Evolutionary conservation across 1,139 yeast species (phyloP).

Genomic region (Geotrichum siamense): DNA sequence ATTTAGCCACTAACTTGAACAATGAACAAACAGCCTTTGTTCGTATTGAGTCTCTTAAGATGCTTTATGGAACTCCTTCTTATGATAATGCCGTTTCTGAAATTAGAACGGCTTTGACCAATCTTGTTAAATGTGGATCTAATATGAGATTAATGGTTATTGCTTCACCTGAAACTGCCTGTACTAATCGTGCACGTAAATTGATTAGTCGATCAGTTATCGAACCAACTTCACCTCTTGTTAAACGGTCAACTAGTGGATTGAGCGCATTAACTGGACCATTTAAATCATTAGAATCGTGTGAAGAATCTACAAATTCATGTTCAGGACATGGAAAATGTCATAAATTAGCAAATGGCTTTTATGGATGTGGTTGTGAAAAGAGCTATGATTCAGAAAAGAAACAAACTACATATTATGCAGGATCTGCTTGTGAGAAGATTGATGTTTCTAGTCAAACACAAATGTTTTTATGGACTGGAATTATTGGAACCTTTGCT

Average conservation of each 20-base stretch:
- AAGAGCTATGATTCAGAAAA: slow-evolving; percentile 43
- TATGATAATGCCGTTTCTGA: slow-evolving; percentile 16
- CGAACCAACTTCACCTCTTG: neutral
- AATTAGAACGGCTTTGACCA: slow-evolving; percentile 16
- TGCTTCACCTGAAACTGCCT: slow-evolving; percentile 22
- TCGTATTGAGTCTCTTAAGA: slow-evolving; percentile 18
- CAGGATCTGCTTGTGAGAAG: slow-evolving; percentile 60
- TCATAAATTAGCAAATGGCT: slow-evolving; percentile 28
- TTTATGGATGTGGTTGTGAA: slow-evolving; percentile 53
- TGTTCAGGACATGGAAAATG: slow-evolving; percentile 65
- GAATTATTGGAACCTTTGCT: slow-evolving; percentile 42
- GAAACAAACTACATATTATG: slow-evolving; percentile 54
- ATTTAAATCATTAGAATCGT: slow-evolving; percentile 41
- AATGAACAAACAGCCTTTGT: slow-evolving; percentile 19
- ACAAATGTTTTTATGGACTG: slow-evolving; percentile 61
- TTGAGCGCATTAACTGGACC: slow-evolving; percentile 11
- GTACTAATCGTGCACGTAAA: slow-evolving; percentile 16
- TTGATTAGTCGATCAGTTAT: slow-evolving; percentile 14
- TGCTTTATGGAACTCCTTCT: slow-evolving; percentile 10
- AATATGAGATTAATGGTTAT: slow-evolving; percentile 21
- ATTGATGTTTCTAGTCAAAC: slow-evolving; percentile 58
- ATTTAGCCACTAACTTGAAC: slow-evolving; percentile 15
- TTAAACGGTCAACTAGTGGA: slow-evolving; percentile 9
- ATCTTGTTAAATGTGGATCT: slow-evolving; percentile 14
- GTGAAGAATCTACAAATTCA: slow-evolving; percentile 46